These are phyloP conservation scores for Fusarium verticillioides DNA, from an alignment of 2,329 filamentous ascomycete genomes.

Conservation along the genomic window DNA sequence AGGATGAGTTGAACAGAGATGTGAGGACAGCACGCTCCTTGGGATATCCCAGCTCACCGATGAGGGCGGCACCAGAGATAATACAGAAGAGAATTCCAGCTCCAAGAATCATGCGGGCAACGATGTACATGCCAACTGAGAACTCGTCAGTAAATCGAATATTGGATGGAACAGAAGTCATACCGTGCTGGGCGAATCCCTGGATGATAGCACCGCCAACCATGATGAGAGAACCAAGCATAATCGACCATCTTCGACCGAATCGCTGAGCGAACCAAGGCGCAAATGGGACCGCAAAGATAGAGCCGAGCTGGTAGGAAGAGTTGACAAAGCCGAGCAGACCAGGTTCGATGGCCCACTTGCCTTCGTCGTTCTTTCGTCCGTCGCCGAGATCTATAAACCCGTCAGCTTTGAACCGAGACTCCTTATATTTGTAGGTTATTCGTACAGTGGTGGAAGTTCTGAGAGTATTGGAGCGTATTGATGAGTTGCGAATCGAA, in stretches of 20 bases:
- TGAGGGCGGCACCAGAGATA: slow-evolving; percentile 66
- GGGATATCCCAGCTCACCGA: slow-evolving; percentile 70
- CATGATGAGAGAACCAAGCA: slow-evolving; percentile 66
- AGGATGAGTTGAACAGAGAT: slow-evolving; percentile 55
- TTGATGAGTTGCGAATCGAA: slow-evolving; percentile 63
- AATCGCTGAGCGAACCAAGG: slow-evolving; percentile 61
- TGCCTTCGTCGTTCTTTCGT: slow-evolving; percentile 25
- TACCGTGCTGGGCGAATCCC: slow-evolving; percentile 59
- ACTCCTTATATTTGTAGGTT: rapidly evolving
- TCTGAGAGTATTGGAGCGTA: slow-evolving; percentile 53
- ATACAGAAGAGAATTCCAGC: slow-evolving; percentile 71
- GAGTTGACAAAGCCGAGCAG: slow-evolving; percentile 62
- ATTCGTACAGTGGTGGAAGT: slow-evolving; percentile 51
- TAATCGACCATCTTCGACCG: slow-evolving; percentile 61
- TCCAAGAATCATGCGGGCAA: slow-evolving; percentile 69
- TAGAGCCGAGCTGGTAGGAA: slow-evolving; percentile 66
- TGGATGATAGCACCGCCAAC: slow-evolving; percentile 65
- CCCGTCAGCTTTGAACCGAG: neutral
- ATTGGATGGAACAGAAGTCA: rapidly evolving
- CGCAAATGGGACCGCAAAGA: slow-evolving; percentile 64
- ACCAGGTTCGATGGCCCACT: slow-evolving; percentile 45
- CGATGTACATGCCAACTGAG: slow-evolving; percentile 67
- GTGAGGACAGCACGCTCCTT: slow-evolving; percentile 67
- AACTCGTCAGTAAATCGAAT: neutral
- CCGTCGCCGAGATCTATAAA: slow-evolving; percentile 27